Evolutionary conservation across 129 eudicot species (phyloP), one percentile per base, ranked within the genome.

Genomic region (Gnaphalium uliginosum): DNA sequence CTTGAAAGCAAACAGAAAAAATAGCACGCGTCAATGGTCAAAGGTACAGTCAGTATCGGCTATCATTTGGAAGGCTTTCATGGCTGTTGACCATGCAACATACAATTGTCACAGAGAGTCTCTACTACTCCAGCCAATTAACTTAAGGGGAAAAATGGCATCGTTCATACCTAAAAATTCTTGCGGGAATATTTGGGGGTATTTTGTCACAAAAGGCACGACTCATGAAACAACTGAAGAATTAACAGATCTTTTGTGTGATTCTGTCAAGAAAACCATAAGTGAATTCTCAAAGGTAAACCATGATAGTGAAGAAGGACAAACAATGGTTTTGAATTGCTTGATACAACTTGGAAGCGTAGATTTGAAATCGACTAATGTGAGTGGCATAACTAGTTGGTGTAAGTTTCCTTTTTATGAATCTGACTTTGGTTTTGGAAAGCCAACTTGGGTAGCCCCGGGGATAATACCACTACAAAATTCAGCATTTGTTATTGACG

Each of bases 121-220:
- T 5, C 24, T 69, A 37, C 65, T 70, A 19, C n/a, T 37, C 15
- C 81, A 81, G 66, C n/a, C 76, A 2, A 15, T 75, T 23, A 75
- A 75, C 15, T 58, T 81, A 29, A 69, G 77, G 73, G 84, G 15
- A 37, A 80, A 64, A 59, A 67, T 71, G 15, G 62, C 26, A 26
- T 78, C 74, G n/a, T 29, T 19, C 51, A 70, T 81, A 60, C 77
- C 85, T 1, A 35, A 53, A 33, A 5, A 70, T 54, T 30, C 77
- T 19, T 81, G 70, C 51, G 81, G 81, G 19, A 81, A 81, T 71
- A 7, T 75, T 17, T 61, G 26, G 33, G 81, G 58, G 30, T 7
- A 51, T 22, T 51, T 39, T 23, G 9, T 51, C 18, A 4, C 64
- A 1, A 25, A 70, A 48, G 33, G 24, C 5, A 23, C 26, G 5